A percentile compares a stretch with the other conserved stretches of the same genome.
These are phyloP conservation scores for Dothideomycetes sp. DNA, from an alignment of 2,329 filamentous ascomycete genomes.

Conservation along the genomic window DNA sequence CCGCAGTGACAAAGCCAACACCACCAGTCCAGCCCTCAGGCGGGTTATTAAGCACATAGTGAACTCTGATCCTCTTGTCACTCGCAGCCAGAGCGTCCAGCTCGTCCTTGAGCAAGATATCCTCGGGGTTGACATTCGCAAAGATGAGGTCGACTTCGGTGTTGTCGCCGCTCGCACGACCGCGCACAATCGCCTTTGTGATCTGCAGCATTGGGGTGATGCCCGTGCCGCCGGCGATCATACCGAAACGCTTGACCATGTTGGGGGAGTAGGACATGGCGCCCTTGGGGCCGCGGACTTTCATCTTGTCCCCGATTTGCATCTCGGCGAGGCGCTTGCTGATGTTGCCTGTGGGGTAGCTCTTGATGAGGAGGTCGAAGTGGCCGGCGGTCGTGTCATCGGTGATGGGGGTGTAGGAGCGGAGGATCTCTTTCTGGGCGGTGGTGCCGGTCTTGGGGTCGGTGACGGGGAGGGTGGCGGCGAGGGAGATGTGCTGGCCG, in stretches of 20 bases:
- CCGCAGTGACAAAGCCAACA: conserved; percentile 85
- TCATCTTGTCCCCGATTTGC: conserved; percentile 74
- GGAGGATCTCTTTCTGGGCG: conserved; percentile 69
- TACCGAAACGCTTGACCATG: conserved; percentile 92
- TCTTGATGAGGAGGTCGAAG: conserved; percentile 96
- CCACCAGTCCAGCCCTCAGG: conserved; percentile 85
- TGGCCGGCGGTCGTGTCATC: conserved; percentile 81
- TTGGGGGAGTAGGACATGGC: conserved; percentile 96
- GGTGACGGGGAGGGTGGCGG: conserved; percentile 65
- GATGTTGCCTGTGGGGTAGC: conserved; percentile 95
- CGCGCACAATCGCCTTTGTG: conserved; percentile 63
- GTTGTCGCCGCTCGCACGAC: conserved; percentile 44
- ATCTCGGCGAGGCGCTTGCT: conserved; percentile 82
- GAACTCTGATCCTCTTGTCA: conserved; percentile 72
- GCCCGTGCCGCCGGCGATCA: conserved; percentile 95
- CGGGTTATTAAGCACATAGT: conserved; percentile 96
- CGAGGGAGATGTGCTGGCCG: conserved; percentile 97
- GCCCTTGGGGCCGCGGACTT: conserved; percentile 87
- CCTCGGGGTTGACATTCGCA: conserved; percentile 85
- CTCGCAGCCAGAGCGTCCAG: conserved; percentile 67
- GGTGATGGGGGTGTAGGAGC: conserved; percentile 86
- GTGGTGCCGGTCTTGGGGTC: conserved; percentile 53
- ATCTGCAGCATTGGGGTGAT: conserved; percentile 99
- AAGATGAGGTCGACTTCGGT: conserved; percentile 94
- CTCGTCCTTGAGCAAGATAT: conserved; percentile 89